These are phyloP conservation scores for Fragaria iinumae DNA, from an alignment of 306 rosid species.

Conservation along the genomic window DNA sequence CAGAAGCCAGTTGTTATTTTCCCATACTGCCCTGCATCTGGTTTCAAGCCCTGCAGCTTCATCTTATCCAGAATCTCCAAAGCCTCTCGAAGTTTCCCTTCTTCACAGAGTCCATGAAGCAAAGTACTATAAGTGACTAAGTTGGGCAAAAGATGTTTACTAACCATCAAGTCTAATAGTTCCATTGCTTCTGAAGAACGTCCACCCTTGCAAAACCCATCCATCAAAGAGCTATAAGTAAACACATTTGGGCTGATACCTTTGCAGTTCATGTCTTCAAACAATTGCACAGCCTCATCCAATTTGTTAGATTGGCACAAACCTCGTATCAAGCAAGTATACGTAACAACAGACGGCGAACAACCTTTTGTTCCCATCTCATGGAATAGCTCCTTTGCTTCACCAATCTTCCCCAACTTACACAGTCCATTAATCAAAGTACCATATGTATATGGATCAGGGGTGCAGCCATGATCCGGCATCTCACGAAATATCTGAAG, in stretches of 20 bases:
- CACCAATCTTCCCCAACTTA: conserved; percentile 52
- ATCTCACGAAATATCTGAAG: conserved; percentile 63
- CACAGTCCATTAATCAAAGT: conserved; percentile 84
- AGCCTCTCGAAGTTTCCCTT: conserved; percentile 68
- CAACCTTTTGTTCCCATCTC: conserved; percentile 70
- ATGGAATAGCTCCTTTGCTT: conserved; percentile 63
- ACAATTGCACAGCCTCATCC: conserved; percentile 62
- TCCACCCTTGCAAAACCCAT: conserved; percentile 78
- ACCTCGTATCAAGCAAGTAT: conserved; percentile 75
- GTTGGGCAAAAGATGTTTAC: conserved; percentile 59
- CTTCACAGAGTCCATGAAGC: conserved; percentile 73
- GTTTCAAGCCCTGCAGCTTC: conserved; percentile 88
- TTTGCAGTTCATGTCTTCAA: conserved; percentile 63
- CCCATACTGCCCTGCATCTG: conserved; percentile 79
- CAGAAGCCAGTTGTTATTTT: conserved; percentile 67
- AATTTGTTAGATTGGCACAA: conserved; percentile 58
- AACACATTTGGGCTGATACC: conserved; percentile 75
- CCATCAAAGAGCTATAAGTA: conserved; percentile 74
- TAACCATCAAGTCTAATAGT: conserved; percentile 57
- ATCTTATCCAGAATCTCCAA: conserved; percentile 83
- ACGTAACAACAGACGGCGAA: conserved; percentile 72
- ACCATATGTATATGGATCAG: conserved; percentile 89
- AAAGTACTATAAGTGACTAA: conserved; percentile 69
- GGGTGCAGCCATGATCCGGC: conserved; percentile 67
- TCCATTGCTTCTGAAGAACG: conserved; percentile 65